Percentiles rank a stretch among this genome's conserved stretches.
Evolutionary conservation across 2,329 filamentous ascomycete genomes (phyloP).

Genomic region (Exophiala calicioides): DNA sequence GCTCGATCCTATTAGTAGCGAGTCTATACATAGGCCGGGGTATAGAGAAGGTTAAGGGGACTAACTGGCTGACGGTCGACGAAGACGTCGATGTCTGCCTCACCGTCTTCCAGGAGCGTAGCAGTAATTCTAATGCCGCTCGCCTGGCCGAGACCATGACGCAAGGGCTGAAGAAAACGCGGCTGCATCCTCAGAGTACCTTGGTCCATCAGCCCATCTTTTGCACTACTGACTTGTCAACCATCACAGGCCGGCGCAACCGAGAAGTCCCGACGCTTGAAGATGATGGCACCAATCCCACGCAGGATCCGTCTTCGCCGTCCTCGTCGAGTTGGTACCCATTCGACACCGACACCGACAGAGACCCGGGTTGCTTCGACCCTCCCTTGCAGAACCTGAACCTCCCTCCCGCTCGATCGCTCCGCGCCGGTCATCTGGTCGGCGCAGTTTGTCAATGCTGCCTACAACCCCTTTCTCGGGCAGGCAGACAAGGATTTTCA

Average conservation of each 20-base stretch:
- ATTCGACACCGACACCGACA: background rate
- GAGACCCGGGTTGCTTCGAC: slow-evolving; percentile 4
- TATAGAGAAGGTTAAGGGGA: slow-evolving; percentile 18
- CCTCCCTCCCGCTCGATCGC: too few species aligned
- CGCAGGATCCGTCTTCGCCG: background rate
- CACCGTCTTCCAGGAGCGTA: slow-evolving; percentile 41
- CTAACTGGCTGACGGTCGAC: slow-evolving; percentile 28
- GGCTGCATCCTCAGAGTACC: slow-evolving; percentile 8
- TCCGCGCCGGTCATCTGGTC: slow-evolving; percentile 19
- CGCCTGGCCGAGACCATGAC: slow-evolving; percentile 54
- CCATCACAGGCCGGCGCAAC: background rate
- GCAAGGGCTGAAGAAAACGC: slow-evolving; percentile 42
- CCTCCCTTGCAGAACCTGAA: slow-evolving; percentile 8
- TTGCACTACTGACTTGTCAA: background rate
- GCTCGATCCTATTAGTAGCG: slow-evolving; percentile 43
- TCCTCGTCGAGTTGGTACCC: background rate
- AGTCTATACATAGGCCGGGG: slow-evolving; percentile 15
- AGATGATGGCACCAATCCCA: too few species aligned
- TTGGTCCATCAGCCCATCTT: background rate
- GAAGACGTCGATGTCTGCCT: slow-evolving; percentile 44
- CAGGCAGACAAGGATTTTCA: background rate
- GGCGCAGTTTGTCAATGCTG: slow-evolving; percentile 19
- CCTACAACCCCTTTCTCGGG: slow-evolving; percentile 11
- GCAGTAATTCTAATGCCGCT: slow-evolving; percentile 40
- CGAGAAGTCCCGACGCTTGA: too few species aligned